A percentile compares a stretch with the other conserved stretches of the same genome.
Evolutionary conservation across 257 asterid species (phyloP).

Genomic region (Lantana camara): DNA sequence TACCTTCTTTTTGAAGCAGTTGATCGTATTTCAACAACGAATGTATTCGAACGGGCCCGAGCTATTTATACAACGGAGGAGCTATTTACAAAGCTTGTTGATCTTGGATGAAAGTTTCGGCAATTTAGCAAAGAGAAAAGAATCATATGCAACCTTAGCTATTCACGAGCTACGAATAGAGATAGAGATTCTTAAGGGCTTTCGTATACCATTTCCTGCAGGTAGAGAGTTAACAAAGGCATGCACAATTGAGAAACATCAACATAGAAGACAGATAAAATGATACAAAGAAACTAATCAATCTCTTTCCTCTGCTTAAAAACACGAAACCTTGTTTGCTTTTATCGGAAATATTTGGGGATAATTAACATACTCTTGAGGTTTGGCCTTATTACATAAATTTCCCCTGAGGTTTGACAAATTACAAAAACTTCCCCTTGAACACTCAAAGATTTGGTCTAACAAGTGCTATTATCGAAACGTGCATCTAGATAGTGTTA

Average conservation of each 20-base stretch:
- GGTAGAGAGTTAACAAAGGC: constrained; percentile 14
- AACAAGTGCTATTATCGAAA: no score
- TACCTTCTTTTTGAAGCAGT: no score
- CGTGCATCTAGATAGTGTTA: no score
- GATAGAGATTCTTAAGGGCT: constrained; percentile 35
- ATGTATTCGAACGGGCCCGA: no score
- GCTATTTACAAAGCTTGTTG: constrained; percentile 19
- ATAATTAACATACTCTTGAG: constrained; percentile 66
- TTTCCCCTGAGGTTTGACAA: no score
- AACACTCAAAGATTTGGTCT: no score
- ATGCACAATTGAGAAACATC: constrained; percentile 1
- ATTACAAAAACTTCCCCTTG: no score
- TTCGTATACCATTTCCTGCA: constrained; percentile 74
- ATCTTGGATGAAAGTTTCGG: constrained; percentile 11
- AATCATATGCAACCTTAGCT: constrained; percentile 17
- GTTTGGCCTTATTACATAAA: no score
- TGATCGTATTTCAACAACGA: no score
- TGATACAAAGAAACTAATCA: no score
- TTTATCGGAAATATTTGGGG: constrained; percentile 88
- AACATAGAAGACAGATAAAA: background rate
- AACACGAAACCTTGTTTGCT: constrained; percentile 71
- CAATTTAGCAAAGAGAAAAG: constrained; percentile 13
- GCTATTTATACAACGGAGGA: no score
- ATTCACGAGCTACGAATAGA: constrained; percentile 19
- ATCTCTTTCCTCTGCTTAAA: constrained; percentile 55